Evolutionary conservation across 345 rosid species (phyloP).

Genomic region (Microthlaspi erraticum): DNA sequence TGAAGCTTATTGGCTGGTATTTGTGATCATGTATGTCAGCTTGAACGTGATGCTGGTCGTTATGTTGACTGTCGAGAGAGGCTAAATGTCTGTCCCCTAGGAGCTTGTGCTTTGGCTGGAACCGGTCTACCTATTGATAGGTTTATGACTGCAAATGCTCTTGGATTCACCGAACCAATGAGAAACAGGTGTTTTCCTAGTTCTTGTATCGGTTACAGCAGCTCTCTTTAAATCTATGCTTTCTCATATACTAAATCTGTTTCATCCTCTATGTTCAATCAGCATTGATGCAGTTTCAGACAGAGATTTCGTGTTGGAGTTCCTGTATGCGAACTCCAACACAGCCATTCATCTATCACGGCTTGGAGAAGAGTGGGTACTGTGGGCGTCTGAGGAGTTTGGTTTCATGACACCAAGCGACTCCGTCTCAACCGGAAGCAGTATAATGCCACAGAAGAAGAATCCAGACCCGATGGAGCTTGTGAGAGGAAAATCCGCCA

Average conservation of each 20-base stretch:
- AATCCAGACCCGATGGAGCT: constrained; percentile 99
- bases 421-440: constrained; percentile 92
- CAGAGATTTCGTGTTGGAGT: constrained; percentile 88
- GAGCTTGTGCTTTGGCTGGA: constrained; percentile 98
- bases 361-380: constrained; percentile 97
- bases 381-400: constrained; percentile 98
- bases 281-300: constrained; percentile 98
- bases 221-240: too few relatives aligned
- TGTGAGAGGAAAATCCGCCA: constrained; percentile 90
- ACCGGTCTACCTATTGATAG: constrained; percentile 94
- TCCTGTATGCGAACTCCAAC: constrained; percentile 75
- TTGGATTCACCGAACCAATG: constrained; percentile 87
- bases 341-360: constrained; percentile 87
- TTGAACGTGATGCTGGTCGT: constrained; percentile 91
- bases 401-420: constrained; percentile 91
- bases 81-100: constrained; percentile 82
- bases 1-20: background rate
- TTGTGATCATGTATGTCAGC: constrained; percentile 58
- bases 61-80: constrained; percentile 76
- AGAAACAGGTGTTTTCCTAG: constrained; percentile 74
- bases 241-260: background rate
- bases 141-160: constrained; percentile 73
- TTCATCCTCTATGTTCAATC: constrained; percentile 4
- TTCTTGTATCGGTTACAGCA: constrained; percentile 1
- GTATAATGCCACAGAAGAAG: constrained; percentile 99